Evolutionary conservation across 768 basidiomycete genomes (phyloP), one percentile per base, ranked within the genome.

Genomic region (Phanerochaete carnosa): DNA sequence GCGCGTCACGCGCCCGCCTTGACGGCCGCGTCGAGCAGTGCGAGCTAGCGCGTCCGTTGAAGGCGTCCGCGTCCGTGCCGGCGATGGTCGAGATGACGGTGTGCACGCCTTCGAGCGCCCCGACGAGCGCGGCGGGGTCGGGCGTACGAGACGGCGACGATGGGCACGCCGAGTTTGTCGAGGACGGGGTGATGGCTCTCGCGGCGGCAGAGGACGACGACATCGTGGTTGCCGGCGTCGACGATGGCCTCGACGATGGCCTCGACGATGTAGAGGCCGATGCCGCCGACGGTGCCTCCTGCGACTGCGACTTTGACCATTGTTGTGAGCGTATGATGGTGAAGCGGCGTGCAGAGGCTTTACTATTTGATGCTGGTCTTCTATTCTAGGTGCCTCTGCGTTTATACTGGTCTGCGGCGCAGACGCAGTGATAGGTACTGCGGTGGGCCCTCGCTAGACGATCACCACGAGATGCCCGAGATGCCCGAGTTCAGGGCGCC

Each of bases 261-360:
- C 3, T 15, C 55, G 26, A 54, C 60, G 15, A 57, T 12, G 9
- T 25, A 4, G 35, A n/a, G n/a, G n/a, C n/a, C n/a, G n/a, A n/a
- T n/a, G n/a, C n/a, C n/a, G n/a, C n/a, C n/a, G n/a, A 45, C 46
- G 12, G 60, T 56, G 23, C 53, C 59, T 28, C 60, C 60, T 23
- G 60, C 60, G 23, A 61, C 45, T 29, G 60, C 60, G 26, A 61
- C 60, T 57, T 57, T 61, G 47, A 57, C 55, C 60, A 61, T 61
- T 15, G 39, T 19, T 11, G 39, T 4, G 39, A 19, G 39, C n/a
- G n/a, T n/a, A n/a, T n/a, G n/a, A n/a, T n/a, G n/a, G n/a, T n/a
- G n/a, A n/a, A n/a, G n/a, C n/a, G n/a, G n/a, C n/a, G n/a, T n/a
- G n/a, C n/a, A n/a, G n/a, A n/a, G n/a, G n/a, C n/a, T n/a, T n/a